Base-by-base conservation (phyloP, 208 protist species). In the Trichomonas tenax region DNA sequence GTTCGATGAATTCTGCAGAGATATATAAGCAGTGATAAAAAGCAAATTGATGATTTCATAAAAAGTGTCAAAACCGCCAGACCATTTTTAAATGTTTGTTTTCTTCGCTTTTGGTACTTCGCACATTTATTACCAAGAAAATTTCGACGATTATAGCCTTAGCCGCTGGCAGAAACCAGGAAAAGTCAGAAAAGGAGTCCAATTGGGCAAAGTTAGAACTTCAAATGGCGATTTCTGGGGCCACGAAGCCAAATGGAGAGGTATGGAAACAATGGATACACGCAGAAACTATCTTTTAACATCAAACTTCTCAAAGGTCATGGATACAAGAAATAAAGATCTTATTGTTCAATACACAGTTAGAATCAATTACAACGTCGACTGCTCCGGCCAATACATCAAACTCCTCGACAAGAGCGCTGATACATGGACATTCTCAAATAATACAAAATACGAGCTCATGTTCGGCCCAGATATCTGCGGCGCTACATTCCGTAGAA, bases 391-490 rank as follows among this genome's bases (percentile, higher is more conserved):
- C 26, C 49, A 81, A 46, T 96, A 96, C 51, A 81, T 96, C 46
- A 96, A 96, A 96, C 3, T 96, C 9, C 36, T 96, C 10, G 34
- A 23, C 10, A 21, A 17, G 8, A 8, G 4, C 46, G 93, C 34
- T 46, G 93, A 96, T 82, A 14, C 40, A 34, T 41, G 17, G 11
- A 31, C 23, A 41, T 96, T 96, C 51, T 93, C 86, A 38, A 93
- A 93, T 46, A 81, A 96, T 36, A 97, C 97, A n/a, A 89, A 96
- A 23, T 97, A 97, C 96, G 51, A 95, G 26, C 72, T 97, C 40
- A 97, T 97, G 97, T 97, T 97, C 48, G 97, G 97, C 11, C 97
- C 97, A 31, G 97, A 97, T 96, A 97, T 97, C 95, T 97, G 97
- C 63, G 97, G 96, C 11, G 40, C 86, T 10, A 84, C 38, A 21